A percentile compares a stretch with the other conserved stretches of the same genome.
Evolutionary conservation across 2,329 filamentous ascomycete genomes (phyloP).

Genomic region (Stagonosporopsis rhizophila): DNA sequence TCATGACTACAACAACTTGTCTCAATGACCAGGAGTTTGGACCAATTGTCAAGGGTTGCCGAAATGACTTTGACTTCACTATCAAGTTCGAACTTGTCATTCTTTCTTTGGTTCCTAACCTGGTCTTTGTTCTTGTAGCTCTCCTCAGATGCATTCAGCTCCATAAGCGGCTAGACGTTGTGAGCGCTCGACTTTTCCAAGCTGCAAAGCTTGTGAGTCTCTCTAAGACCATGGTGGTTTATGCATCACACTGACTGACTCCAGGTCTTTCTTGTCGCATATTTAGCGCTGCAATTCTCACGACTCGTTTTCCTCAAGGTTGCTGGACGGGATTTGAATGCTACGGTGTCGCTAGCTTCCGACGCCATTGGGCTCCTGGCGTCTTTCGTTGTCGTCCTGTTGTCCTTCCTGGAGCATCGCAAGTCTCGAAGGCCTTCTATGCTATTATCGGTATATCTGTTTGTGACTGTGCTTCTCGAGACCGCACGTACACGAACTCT

Average conservation of each 20-base stretch:
- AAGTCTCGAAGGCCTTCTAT: slow-evolving; percentile 24
- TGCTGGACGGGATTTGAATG: slow-evolving; percentile 15
- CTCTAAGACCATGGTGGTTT: background rate
- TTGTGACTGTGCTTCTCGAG: slow-evolving; percentile 26
- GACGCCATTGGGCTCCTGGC: slow-evolving; percentile 33
- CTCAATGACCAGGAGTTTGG: slow-evolving; percentile 5
- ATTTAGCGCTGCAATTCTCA: slow-evolving; percentile 32
- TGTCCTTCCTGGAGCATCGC: slow-evolving; percentile 24
- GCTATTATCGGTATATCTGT: slow-evolving; percentile 24
- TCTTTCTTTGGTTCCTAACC: slow-evolving; percentile 40
- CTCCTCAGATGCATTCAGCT: slow-evolving; percentile 38
- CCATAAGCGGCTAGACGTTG: slow-evolving; percentile 11
- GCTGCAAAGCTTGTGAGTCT: slow-evolving; percentile 7
- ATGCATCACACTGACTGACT: background rate
- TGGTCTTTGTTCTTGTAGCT: slow-evolving; percentile 39
- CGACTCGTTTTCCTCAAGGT: slow-evolving; percentile 34
- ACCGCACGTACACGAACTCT: slow-evolving; percentile 22
- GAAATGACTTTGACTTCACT: slow-evolving; percentile 37
- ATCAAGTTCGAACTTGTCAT: slow-evolving; percentile 46
- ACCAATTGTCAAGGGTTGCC: slow-evolving; percentile 1
- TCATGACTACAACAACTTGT: background rate
- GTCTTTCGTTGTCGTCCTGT: slow-evolving; percentile 19
- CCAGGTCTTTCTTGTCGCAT: slow-evolving; percentile 28
- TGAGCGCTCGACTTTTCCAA: slow-evolving; percentile 1
- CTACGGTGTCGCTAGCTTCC: slow-evolving; percentile 40